These are phyloP conservation scores for Phaeolepiota aurea DNA, from an alignment of 768 basidiomycete species.

Conservation along the genomic window DNA sequence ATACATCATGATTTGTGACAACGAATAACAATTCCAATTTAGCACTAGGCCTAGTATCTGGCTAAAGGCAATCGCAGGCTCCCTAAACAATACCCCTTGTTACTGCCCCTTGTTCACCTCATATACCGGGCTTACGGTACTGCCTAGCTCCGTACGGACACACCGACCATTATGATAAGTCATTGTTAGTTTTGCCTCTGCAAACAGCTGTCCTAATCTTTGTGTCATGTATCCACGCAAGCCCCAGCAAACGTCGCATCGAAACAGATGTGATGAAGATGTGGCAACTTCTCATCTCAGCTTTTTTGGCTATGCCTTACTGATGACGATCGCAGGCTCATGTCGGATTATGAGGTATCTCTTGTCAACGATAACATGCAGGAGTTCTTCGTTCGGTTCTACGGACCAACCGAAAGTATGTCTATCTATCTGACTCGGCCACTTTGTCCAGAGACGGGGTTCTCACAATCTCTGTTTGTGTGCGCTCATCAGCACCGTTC, in stretches of 20 bases:
- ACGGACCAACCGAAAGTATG: conserved; percentile 91
- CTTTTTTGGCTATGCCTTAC: conserved; percentile 1
- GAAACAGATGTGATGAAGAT: conserved; percentile 99
- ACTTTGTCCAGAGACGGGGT: not conserved
- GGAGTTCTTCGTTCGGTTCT: conserved; percentile 96
- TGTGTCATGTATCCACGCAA: conserved; percentile 43
- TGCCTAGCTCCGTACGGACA: too few relatives aligned
- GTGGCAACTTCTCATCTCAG: conserved; percentile 35
- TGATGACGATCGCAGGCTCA: conserved; percentile 50
- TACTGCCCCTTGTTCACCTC: too few relatives aligned
- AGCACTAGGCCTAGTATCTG: too few relatives aligned
- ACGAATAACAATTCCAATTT: too few relatives aligned
- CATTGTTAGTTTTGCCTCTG: not conserved
- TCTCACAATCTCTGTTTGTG: not conserved
- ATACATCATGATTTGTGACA: too few relatives aligned
- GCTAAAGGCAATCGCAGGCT: too few relatives aligned
- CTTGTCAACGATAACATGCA: conserved; percentile 98
- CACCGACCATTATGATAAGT: conserved; percentile 62
- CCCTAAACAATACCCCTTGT: too few relatives aligned
- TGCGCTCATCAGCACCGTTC: conserved; percentile 68
- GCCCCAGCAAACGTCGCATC: conserved; percentile 85
- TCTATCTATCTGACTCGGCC: conserved; percentile 5
- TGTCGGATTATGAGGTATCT: conserved; percentile 97
- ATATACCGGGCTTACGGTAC: too few relatives aligned
- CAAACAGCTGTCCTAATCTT: conserved; percentile 10